These are phyloP conservation scores for Zymoseptoria crescenta DNA, from an alignment of 2,329 filamentous ascomycete genomes.

Conservation along the genomic window DNA sequence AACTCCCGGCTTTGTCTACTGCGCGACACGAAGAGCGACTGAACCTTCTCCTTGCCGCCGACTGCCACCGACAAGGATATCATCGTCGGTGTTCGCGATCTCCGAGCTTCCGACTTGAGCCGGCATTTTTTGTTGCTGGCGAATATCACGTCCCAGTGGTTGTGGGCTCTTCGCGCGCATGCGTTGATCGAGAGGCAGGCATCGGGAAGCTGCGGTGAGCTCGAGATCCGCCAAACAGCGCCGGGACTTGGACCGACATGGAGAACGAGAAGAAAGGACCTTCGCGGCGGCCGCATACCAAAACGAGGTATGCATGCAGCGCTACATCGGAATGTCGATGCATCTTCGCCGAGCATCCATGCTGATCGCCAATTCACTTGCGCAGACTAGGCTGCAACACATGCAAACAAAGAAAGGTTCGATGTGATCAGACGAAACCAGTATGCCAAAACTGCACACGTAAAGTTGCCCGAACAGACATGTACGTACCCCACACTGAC, in stretches of 20 bases:
- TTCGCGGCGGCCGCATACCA: slow-evolving; percentile 16
- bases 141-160: background rate
- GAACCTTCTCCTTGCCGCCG: no score
- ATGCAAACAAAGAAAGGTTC: slow-evolving; percentile 16
- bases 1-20: no score
- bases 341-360: background rate
- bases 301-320: slow-evolving; percentile 10
- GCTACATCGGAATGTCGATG: background rate
- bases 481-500: background rate
- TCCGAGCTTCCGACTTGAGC: background rate
- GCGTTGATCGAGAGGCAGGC: background rate
- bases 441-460: slow-evolving; percentile 18
- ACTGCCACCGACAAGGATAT: background rate
- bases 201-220: background rate
- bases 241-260: background rate
- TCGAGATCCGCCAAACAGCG: background rate
- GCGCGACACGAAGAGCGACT: no score
- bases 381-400: slow-evolving; percentile 12
- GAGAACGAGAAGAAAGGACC: slow-evolving; percentile 4
- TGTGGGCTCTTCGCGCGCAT: background rate
- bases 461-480: background rate
- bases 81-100: background rate
- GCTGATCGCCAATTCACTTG: background rate
- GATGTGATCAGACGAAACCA: slow-evolving; percentile 18
- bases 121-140: background rate